phyloP scores from a whole-genome alignment of 148 eudicot genomes.

The Silene conica region DNA sequence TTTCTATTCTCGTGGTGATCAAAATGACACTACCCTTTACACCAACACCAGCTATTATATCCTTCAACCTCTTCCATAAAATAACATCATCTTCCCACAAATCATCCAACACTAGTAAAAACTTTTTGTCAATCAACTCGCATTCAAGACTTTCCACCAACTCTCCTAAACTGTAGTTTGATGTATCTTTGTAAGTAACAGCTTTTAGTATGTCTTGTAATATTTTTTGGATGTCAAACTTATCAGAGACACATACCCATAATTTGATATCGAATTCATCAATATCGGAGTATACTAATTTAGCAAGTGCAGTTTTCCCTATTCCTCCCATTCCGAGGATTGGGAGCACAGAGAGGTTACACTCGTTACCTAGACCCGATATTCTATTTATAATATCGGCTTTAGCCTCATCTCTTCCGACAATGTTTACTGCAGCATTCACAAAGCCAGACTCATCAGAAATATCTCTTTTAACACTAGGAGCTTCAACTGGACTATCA shows the following conservation, averaged over 20 bases:
- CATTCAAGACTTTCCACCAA: conserved; percentile 6
- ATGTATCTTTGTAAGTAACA: neutral
- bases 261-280: conserved; percentile 15
- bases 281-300: conserved; percentile 20
- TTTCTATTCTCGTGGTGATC: conserved; percentile 25
- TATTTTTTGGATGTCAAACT: conserved; percentile 11
- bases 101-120: conserved; percentile 32
- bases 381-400: conserved; percentile 1
- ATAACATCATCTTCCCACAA: conserved; percentile 19
- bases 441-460: conserved; percentile 15
- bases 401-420: conserved; percentile 29
- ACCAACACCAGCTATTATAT: conserved; percentile 13
- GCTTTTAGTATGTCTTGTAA: conserved; percentile 13
- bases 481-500: conserved; percentile 14
- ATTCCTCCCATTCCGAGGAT: conserved; percentile 32
- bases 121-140: neutral
- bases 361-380: neutral
- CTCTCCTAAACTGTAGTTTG: neutral
- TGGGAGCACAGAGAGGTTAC: conserved; percentile 17
- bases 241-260: conserved; percentile 31
- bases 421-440: neutral
- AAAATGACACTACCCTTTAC: conserved; percentile 16
- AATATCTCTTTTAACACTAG: neutral
- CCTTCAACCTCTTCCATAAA: conserved; percentile 12
- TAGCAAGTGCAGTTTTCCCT: conserved; percentile 35